Evolutionary conservation across 2,329 filamentous ascomycete genomes (phyloP), one percentile per base, ranked within the genome.

Genomic region (Niveomyces coronatus): DNA sequence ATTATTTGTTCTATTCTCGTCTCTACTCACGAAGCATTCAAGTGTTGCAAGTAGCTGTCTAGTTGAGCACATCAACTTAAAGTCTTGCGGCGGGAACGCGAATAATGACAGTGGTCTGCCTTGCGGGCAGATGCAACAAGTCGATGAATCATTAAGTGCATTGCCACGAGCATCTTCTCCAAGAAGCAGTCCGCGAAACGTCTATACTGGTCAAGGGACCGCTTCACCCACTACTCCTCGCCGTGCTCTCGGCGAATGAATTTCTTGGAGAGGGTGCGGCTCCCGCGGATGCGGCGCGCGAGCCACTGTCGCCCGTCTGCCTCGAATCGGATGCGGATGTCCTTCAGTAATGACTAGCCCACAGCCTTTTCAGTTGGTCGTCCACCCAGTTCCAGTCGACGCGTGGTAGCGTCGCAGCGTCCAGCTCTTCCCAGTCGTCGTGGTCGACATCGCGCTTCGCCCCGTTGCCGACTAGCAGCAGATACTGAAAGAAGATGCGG

Each of bases 101-200:
- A n/a, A n/a, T n/a, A n/a, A n/a, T n/a, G n/a, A n/a, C n/a, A n/a
- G n/a, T n/a, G n/a, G n/a, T n/a, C n/a, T n/a, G n/a, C n/a, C n/a
- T n/a, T n/a, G n/a, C n/a, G n/a, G n/a, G n/a, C n/a, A n/a, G n/a
- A n/a, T n/a, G n/a, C n/a, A n/a, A n/a, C n/a, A n/a, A n/a, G n/a
- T n/a, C n/a, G n/a, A n/a, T n/a, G n/a, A n/a, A n/a, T n/a, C n/a
- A n/a, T n/a, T n/a, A 39, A 41, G 19, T 47, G 35, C 20, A 47
- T 40, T 5, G 43, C 16, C 23, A 42, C 35, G 27, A 13, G 45
- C 11, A 47, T 26, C 19, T 26, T 16, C 41, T 45, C 37, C 4
- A 34, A 24, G 23, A 44, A 41, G 20, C 39, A 6, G 26, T 45
- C 27, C 9, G 42, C 32, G 9, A 29, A 37, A 1, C n/a, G 23